These are phyloP conservation scores for Elymus sibiricus DNA, from an alignment of 176 grass and related monocot species.

Conservation along the genomic window DNA sequence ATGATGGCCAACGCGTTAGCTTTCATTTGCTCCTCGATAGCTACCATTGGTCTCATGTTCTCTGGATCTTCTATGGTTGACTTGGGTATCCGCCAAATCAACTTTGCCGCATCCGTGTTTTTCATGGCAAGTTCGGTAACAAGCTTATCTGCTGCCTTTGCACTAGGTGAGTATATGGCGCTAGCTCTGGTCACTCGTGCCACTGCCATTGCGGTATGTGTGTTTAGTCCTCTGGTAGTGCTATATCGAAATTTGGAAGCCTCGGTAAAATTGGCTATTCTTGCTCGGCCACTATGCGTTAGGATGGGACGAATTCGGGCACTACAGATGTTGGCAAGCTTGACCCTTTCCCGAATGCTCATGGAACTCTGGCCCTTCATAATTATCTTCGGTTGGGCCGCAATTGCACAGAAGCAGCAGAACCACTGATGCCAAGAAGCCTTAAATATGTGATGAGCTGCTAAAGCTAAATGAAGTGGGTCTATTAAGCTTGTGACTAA, in stretches of 20 bases:
- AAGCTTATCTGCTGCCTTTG: background rate
- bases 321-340: background rate
- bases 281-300: background rate
- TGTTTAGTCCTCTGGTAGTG: background rate
- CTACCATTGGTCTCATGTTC: background rate
- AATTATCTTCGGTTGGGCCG: background rate
- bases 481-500: too few relatives aligned
- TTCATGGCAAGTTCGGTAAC: background rate
- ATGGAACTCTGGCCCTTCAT: background rate
- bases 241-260: background rate
- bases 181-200: background rate
- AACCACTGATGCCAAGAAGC: background rate
- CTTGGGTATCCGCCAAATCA: rapidly evolving
- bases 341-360: background rate
- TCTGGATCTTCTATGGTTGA: background rate
- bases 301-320: background rate
- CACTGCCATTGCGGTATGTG: background rate
- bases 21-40: background rate
- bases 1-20: background rate
- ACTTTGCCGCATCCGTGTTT: background rate
- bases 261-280: background rate
- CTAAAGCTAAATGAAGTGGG: too few relatives aligned
- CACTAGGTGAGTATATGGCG: background rate
- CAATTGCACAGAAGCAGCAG: background rate
- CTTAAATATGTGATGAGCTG: too few relatives aligned